Conservation (phyloP, 2,329 filamentous ascomycete species). For the Nemania serpens region DNA sequence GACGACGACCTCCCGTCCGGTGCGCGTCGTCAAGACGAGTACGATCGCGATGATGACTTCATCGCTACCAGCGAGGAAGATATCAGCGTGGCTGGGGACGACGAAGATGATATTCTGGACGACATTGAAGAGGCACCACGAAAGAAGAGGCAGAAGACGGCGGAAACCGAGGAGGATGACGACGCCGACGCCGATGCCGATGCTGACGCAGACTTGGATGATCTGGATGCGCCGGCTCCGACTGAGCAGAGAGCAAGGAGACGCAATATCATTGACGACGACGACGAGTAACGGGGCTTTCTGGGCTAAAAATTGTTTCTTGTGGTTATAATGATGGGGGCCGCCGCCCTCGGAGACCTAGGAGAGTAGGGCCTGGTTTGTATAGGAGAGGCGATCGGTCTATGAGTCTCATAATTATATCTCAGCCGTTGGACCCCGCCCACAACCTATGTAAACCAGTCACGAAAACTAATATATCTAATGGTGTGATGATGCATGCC, state of each 20-base stretch:
- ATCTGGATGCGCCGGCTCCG: constrained; percentile 47
- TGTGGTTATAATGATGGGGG: background rate
- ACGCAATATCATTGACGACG: constrained; percentile 64
- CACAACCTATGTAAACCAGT: too few species aligned
- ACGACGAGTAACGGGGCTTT: constrained; percentile 47
- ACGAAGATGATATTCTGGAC: constrained; percentile 60
- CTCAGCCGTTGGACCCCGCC: background rate
- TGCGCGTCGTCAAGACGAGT: constrained; percentile 69
- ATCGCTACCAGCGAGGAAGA: constrained; percentile 78
- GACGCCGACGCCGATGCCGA: constrained; percentile 59
- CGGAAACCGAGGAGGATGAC: constrained; percentile 52
- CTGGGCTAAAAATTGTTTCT: background rate
- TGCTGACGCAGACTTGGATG: constrained; percentile 60
- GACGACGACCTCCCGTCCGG: constrained; percentile 72
- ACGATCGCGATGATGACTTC: constrained; percentile 80
- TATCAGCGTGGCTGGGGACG: constrained; percentile 58
- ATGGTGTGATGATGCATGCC: too few species aligned
- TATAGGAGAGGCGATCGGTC: constrained; percentile 8
- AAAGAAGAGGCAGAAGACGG: constrained; percentile 57
- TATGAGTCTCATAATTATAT: background rate
- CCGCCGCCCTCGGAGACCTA: background rate
- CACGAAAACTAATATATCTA: too few species aligned
- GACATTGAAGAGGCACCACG: constrained; percentile 54
- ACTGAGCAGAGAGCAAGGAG: constrained; percentile 52
- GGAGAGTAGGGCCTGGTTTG: background rate